Evolutionary conservation across 2,329 filamentous ascomycete genomes (phyloP).

Genomic region (Colletotrichum sp.): DNA sequence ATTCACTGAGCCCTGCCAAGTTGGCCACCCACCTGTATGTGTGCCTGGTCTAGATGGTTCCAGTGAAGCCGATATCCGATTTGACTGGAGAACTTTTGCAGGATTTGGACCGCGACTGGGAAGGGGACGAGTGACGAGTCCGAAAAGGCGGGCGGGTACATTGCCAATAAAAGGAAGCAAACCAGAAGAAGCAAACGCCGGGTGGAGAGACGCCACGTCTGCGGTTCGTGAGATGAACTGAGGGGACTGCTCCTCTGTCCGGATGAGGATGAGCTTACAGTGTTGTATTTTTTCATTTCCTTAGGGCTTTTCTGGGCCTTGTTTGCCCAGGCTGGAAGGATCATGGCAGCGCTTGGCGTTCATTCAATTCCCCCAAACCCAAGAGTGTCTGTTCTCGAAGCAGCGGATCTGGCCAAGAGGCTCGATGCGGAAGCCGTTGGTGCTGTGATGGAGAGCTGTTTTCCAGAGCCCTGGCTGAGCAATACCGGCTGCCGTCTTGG

Average conservation of each 20-base stretch:
- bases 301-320: background rate
- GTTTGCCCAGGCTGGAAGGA: background rate
- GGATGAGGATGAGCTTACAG: background rate
- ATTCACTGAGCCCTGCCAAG: background rate
- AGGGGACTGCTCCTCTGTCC: background rate
- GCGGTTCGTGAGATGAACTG: background rate
- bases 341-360: background rate
- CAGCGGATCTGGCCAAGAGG: background rate
- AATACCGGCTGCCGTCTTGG: background rate
- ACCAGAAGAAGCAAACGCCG: background rate
- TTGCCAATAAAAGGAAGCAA: background rate
- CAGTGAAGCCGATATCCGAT: background rate
- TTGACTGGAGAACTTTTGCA: conserved; percentile 6
- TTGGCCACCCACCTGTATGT: background rate
- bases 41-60: background rate
- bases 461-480: background rate
- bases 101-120: background rate
- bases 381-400: conserved; percentile 7
- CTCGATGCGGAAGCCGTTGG: background rate
- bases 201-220: background rate
- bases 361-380: background rate
- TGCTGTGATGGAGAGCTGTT: background rate
- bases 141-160: background rate
- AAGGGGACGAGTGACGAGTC: background rate
- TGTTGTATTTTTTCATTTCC: background rate